Conservation (phyloP, 2,329 filamentous ascomycete species). For the Venturiaceae sp. region DNA sequence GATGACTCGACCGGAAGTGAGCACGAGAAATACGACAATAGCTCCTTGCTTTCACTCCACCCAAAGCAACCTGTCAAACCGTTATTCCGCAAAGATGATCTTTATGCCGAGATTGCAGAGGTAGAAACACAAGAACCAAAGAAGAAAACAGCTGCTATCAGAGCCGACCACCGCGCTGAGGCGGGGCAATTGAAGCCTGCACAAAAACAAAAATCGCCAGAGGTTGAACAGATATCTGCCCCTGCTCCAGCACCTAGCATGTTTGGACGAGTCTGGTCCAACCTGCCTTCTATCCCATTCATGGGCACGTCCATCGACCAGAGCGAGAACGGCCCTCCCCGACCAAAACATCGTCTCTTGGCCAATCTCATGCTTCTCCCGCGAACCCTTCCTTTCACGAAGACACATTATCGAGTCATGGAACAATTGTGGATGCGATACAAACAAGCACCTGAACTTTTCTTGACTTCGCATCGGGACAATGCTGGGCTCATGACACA, state of each 20-base stretch:
- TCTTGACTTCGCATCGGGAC: constrained; percentile 14
- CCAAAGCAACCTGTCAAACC: neutral
- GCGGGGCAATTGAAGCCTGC: too few species aligned
- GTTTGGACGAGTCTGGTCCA: neutral
- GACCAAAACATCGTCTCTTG: constrained; percentile 4
- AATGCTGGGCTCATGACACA: neutral
- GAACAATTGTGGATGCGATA: constrained; percentile 24
- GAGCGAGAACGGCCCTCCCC: neutral
- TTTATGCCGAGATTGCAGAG: too few species aligned
- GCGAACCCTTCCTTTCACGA: constrained; percentile 27
- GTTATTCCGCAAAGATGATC: neutral
- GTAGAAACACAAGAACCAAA: neutral
- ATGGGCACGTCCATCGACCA: neutral
- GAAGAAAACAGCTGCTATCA: neutral
- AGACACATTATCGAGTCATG: constrained; percentile 28
- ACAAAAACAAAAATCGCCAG: neutral
- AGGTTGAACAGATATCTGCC: neutral
- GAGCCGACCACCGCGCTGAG: neutral
- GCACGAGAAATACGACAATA: neutral
- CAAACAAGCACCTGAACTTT: constrained; percentile 21
- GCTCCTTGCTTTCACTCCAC: neutral
- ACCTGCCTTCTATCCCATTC: constrained; percentile 1
- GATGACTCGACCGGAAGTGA: neutral
- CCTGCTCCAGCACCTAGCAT: neutral
- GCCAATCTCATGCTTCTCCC: constrained; percentile 16